Base-by-base conservation (phyloP, 1,284 basidiomycete genomes). In the Coniophora puteana region DNA sequence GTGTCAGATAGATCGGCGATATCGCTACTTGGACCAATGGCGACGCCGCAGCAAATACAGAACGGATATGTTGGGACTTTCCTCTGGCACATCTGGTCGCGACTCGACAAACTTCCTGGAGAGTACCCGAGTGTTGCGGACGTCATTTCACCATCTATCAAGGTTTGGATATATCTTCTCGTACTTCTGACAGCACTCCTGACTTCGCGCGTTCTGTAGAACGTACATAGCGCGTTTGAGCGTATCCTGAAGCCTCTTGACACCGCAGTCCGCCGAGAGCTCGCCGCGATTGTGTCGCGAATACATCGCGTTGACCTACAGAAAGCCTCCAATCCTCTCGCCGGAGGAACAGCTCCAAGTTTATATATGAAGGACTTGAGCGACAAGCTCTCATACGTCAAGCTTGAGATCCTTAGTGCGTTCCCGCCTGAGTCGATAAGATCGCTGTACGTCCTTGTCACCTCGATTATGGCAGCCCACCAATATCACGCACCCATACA, bases 341-440 rank as follows among this genome's bases (percentile, higher is more conserved):
- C 73, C 29, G 77, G 79, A 5, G 79, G 81, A 62, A 78, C 78
- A 16, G 80, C 83, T 4, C 70, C 87, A 10, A 92, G 87, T 58
- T 65, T 82, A 11, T 96, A 95, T 62, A 89, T 95, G 79, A 88
- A 89, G 55, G 93, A 95, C 47, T 69, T 96, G 43, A 76, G 81
- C 13, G 91, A 93, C 47, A 94, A 93, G 64, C 67, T 97, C 36
- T 65, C 71, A 3, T 93, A 89, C 57, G 69, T 94, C 47, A 87
- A 89, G 58, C 62, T 65, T 13, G 89, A 93, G 54, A 62, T 96
- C 13, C 61, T 95, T 12, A 76, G 68, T 34, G 78, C 78, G 47
- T 88, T 85, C 42, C 68, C 91, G 12, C 86, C 84, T 0, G 86
- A 89, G 14, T 71, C 78, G 28, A 75, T 72, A 41, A 73, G 76